Evolutionary conservation across 2,329 filamentous ascomycete genomes (phyloP), one percentile per base, ranked within the genome.

Genomic region (Tolypocladium nubicola): DNA sequence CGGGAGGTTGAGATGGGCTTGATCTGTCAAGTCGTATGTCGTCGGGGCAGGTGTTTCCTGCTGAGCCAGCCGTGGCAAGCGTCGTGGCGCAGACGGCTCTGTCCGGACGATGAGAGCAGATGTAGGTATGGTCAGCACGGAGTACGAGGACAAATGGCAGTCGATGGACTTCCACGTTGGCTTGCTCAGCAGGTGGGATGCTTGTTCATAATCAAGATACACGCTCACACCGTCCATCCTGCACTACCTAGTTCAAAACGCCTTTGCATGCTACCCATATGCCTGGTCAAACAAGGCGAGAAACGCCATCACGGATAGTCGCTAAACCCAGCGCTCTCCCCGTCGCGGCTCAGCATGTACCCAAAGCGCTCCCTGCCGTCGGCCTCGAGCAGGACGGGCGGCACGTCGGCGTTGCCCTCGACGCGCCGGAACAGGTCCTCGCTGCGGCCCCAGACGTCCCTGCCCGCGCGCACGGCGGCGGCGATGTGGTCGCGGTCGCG

Each of bases 401-500:
- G 83, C 54, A 85, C 63, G 61, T 86, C 82, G 52, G 61, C 61
- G 57, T 83, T 83, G 38, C 73, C 66, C 2, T 79, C 74, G 19
- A 84, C 66, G 54, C 74, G 72, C 8, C 75, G 70, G 61, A 80
- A 84, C 9, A 67, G 64, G 61, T 84, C 73, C 1, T 65, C 68
- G 30, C 70, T 61, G 23, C 82, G 72, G 19, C 79, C 79, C 75
- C 80, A 84, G 6, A 85, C 64, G 60, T 85, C 82, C 58, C 71
- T 65, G 0, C 83, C 82, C n/a, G 72, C 68, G 33, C 82, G 70
- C 38, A 85, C 76, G 1, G 76, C 71, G 19, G 76, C 71, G 23
- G 79, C 76, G 49, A 85, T 82, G 45, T 73, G 73, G 45, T 73
- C 68, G 52, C 66, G 68, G 58, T 83, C 71, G 55, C 75, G 73